Evolutionary conservation across 257 asterid genomes (phyloP).

Genomic region (Forsythia suspensa): DNA sequence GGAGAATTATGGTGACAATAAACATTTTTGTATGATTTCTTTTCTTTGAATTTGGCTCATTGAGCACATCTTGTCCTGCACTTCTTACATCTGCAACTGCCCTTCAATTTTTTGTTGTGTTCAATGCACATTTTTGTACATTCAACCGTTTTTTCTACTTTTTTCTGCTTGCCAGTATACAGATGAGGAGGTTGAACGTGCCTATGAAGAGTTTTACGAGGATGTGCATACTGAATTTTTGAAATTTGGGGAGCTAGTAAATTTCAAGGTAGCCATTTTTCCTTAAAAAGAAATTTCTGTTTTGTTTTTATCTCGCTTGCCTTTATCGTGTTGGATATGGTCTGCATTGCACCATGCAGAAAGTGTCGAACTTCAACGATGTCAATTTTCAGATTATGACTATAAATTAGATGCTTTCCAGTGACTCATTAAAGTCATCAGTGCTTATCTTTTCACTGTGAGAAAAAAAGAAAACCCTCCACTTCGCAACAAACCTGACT

Average conservation of each 20-base stretch:
- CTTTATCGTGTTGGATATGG: constrained; percentile 4
- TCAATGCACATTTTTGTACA: constrained; percentile 24
- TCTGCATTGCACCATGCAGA: constrained; percentile 13
- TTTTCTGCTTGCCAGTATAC: constrained; percentile 61
- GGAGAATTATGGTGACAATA: not conserved
- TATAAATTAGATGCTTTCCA: not conserved
- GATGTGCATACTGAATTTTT: constrained; percentile 96
- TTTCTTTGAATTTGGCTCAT: constrained; percentile 19
- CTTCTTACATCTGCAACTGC: not conserved
- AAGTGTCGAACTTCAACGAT: not conserved
- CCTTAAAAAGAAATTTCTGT: not conserved
- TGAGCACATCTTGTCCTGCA: constrained; percentile 1
- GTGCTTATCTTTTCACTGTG: constrained; percentile 12
- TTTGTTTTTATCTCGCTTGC: not conserved
- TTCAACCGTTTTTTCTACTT: constrained; percentile 34
- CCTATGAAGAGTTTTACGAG: constrained; percentile 94
- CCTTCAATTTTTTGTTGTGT: not conserved
- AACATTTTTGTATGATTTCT: constrained; percentile 3
- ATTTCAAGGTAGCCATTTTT: constrained; percentile 74
- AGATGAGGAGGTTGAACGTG: constrained; percentile 85
- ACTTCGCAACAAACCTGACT: constrained; percentile 2
- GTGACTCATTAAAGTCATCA: not conserved
- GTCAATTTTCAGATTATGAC: constrained; percentile 5
- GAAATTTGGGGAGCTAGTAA: constrained; percentile 90
- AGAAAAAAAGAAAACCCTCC: constrained; percentile 4